Percentiles rank a stretch among this genome's conserved stretches.
These are phyloP conservation scores for Acacia crassicarpa DNA, from an alignment of 306 rosid genomes.

Conservation along the genomic window DNA sequence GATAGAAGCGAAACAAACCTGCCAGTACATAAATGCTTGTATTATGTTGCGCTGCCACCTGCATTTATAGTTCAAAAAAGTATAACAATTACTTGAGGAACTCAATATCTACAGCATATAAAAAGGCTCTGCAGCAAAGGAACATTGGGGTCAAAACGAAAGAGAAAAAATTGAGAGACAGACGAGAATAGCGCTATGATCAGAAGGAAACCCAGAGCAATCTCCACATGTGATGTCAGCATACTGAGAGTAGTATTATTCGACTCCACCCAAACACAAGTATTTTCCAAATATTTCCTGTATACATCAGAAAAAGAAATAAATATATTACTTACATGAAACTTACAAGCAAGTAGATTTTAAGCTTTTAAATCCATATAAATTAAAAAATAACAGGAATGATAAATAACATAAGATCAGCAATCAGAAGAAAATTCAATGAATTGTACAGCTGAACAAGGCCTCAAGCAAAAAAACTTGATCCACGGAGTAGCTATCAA, in stretches of 20 bases:
- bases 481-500: background rate
- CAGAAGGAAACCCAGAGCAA: slow-evolving; percentile 71
- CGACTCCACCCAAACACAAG: slow-evolving; percentile 78
- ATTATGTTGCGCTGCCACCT: slow-evolving; percentile 78
- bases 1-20: slow-evolving; percentile 44
- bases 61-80: slow-evolving; percentile 12
- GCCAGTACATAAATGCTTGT: slow-evolving; percentile 78
- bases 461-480: background rate
- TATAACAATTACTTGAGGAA: background rate
- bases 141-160: background rate
- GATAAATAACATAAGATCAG: background rate
- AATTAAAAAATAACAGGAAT: background rate
- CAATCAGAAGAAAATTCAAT: background rate
- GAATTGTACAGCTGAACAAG: background rate
- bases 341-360: slow-evolving; percentile 19
- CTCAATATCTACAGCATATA: background rate
- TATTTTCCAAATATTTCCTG: slow-evolving; percentile 76
- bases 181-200: slow-evolving; percentile 68
- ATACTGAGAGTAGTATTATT: slow-evolving; percentile 63
- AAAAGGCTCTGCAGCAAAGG: background rate
- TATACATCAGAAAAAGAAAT: background rate
- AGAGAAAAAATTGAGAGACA: slow-evolving; percentile 31
- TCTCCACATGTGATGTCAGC: slow-evolving; percentile 64
- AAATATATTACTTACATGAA: background rate
- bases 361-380: background rate